Evolutionary conservation across 169 alveolate genomes (phyloP).

Genomic region (Perkinsus olseni): DNA sequence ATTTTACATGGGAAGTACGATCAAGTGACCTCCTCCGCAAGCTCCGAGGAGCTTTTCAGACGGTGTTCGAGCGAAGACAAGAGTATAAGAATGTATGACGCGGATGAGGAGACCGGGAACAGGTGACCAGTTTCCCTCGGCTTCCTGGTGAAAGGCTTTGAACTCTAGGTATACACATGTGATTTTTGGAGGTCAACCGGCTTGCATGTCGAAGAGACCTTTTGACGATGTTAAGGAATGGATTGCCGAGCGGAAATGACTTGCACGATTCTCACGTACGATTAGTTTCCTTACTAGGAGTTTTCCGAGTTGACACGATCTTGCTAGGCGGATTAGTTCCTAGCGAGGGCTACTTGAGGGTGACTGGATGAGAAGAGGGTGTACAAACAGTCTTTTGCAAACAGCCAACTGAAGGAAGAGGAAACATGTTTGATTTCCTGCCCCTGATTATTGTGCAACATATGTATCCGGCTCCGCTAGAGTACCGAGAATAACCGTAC

Average conservation of each 20-base stretch:
- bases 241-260: not conserved
- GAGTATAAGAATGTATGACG: not conserved
- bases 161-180: not conserved
- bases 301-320: too few relatives aligned
- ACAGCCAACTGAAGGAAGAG: too few relatives aligned
- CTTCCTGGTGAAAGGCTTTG: not conserved
- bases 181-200: not conserved
- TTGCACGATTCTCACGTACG: not conserved
- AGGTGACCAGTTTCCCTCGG: not conserved
- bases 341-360: too few relatives aligned
- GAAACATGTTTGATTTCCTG: too few relatives aligned
- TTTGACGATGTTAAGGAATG: not conserved
- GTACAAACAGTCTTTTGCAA: too few relatives aligned
- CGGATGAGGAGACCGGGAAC: not conserved
- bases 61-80: not conserved
- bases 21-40: not conserved
- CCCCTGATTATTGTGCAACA: too few relatives aligned
- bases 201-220: not conserved
- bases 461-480: too few relatives aligned
- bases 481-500: too few relatives aligned
- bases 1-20: not conserved
- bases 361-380: too few relatives aligned
- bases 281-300: too few relatives aligned
- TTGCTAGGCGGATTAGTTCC: too few relatives aligned
- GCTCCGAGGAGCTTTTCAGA: not conserved